A percentile compares a stretch with the other conserved stretches of the same genome.
Evolutionary conservation across 202 grass and related monocot species (phyloP).

Genomic region (Carex arenaria): DNA sequence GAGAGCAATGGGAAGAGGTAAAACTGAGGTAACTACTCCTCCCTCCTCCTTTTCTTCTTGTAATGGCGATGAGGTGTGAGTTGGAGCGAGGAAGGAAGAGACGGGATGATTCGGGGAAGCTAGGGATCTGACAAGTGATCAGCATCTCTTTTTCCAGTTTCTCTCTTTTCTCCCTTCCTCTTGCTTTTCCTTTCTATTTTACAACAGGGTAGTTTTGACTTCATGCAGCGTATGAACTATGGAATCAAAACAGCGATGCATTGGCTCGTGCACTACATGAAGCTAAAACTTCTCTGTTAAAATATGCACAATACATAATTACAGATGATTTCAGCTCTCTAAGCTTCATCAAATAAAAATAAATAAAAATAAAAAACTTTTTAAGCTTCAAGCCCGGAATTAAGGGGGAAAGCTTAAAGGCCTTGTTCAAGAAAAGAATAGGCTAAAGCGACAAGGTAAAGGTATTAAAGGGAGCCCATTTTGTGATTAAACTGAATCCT

Average conservation of each 20-base stretch:
- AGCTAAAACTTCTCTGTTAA: too few species aligned
- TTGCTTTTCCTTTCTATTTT: background rate
- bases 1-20: conserved; percentile 9
- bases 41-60: background rate
- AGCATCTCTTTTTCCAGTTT: background rate
- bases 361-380: too few species aligned
- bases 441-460: background rate
- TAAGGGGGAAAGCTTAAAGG: background rate
- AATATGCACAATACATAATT: background rate
- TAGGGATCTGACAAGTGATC: background rate
- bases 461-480: too few species aligned
- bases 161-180: background rate
- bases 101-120: background rate
- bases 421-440: background rate
- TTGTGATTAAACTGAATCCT: too few species aligned
- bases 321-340: background rate
- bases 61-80: background rate
- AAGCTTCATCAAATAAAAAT: background rate
- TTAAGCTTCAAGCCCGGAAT: background rate
- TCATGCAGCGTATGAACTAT: too few species aligned
- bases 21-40: conserved; percentile 12
- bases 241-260: too few species aligned
- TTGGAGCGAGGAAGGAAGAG: background rate
- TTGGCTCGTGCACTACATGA: too few species aligned
- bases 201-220: too few species aligned